phyloP scores from a whole-genome alignment of 192 early-diverging fungal genomes.

The Gigaspora rosea region DNA sequence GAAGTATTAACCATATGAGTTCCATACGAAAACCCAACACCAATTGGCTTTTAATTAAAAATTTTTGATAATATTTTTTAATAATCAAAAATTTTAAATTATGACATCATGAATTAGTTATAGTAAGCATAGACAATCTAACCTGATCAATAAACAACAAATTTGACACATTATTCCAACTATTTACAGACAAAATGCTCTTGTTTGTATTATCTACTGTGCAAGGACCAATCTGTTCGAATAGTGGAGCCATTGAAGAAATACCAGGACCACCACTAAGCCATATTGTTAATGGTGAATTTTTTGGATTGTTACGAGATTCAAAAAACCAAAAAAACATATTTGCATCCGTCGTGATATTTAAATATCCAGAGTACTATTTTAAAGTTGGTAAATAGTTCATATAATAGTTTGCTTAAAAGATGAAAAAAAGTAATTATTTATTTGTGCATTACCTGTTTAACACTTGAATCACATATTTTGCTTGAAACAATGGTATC shows the following conservation, averaged over 20 bases:
- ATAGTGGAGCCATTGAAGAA: conserved; percentile 68
- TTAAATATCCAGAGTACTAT: conserved; percentile 10
- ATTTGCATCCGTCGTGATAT: neutral
- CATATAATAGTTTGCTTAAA: neutral
- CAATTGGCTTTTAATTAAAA: conserved; percentile 50
- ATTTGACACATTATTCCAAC: conserved; percentile 24
- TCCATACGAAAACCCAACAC: conserved; percentile 71
- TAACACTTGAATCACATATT: neutral
- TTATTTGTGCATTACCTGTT: neutral
- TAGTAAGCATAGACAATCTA: neutral
- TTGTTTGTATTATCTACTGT: conserved; percentile 70
- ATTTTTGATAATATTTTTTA: conserved; percentile 1
- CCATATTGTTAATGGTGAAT: conserved; percentile 76
- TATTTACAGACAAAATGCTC: neutral
- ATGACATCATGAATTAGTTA: neutral
- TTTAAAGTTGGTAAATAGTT: neutral
- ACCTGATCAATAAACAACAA: conserved; percentile 20
- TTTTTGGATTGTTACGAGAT: conserved; percentile 70
- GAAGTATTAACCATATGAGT: conserved; percentile 50
- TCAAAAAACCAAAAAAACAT: conserved; percentile 95
- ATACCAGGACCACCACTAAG: conserved; percentile 85
- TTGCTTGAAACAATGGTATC: neutral
- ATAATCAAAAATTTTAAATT: conserved; percentile 30
- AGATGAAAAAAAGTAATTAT: neutral
- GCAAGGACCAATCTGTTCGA: conserved; percentile 88